These are phyloP conservation scores for Sclerotinia trifoliorum DNA, from an alignment of 2,329 filamentous ascomycete species.

Conservation along the genomic window DNA sequence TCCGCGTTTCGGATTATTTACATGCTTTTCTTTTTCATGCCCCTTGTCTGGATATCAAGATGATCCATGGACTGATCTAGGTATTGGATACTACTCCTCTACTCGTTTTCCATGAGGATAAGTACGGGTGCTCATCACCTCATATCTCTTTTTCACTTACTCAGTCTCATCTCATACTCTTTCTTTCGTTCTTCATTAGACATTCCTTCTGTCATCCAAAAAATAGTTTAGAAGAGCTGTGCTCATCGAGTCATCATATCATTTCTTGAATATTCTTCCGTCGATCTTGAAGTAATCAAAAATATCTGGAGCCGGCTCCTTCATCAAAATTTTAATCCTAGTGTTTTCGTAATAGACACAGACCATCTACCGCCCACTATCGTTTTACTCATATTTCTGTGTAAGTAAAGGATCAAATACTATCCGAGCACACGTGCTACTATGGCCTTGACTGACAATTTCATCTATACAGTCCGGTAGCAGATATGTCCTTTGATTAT, in stretches of 20 bases:
- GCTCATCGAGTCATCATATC: slow-evolving; percentile 36
- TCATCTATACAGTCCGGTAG: slow-evolving; percentile 53
- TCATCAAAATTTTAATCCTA: slow-evolving; percentile 32
- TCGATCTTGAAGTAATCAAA: slow-evolving; percentile 27
- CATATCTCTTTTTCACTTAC: slow-evolving; percentile 26
- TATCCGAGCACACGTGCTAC: background rate
- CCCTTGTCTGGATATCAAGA: background rate
- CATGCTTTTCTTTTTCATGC: slow-evolving; percentile 16
- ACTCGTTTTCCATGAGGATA: slow-evolving; percentile 32
- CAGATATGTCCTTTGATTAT: slow-evolving; percentile 60
- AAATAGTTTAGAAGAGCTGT: slow-evolving; percentile 33
- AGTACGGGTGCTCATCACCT: slow-evolving; percentile 30
- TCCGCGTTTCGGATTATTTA: slow-evolving; percentile 38
- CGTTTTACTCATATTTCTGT: slow-evolving; percentile 25
- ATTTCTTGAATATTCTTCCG: slow-evolving; percentile 32
- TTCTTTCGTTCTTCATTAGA: slow-evolving; percentile 34
- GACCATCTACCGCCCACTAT: slow-evolving; percentile 19
- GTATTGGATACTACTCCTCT: slow-evolving; percentile 18
- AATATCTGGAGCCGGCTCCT: slow-evolving; percentile 38
- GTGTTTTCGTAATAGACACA: slow-evolving; percentile 35
- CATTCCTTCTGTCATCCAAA: slow-evolving; percentile 33
- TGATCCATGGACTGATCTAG: slow-evolving; percentile 12
- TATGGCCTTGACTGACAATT: slow-evolving; percentile 26
- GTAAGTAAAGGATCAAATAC: slow-evolving; percentile 28
- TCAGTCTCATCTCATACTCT: slow-evolving; percentile 34